Evolutionary conservation across 2,329 filamentous ascomycete species (phyloP).

Genomic region (Ophiocordyceps sinensis): DNA sequence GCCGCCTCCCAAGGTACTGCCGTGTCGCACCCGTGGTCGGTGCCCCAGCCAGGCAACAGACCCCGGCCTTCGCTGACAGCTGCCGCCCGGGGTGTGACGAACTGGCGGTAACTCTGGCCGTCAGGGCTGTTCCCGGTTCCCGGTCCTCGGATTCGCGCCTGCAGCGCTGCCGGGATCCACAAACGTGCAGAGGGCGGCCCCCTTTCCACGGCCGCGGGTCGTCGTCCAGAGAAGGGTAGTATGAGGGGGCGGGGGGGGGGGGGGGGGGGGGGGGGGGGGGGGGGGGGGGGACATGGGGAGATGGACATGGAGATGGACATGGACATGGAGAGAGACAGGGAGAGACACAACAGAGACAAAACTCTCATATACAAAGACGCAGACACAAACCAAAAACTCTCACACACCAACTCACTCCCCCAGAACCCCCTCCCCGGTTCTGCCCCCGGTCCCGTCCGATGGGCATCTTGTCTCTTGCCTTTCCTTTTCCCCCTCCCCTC

Average conservation of each 20-base stretch:
- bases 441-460: background rate
- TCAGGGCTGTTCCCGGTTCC: background rate
- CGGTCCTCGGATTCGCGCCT: conserved; percentile 1
- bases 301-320: too few species aligned
- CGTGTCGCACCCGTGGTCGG: background rate
- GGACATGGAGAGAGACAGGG: background rate
- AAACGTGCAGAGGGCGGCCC: background rate
- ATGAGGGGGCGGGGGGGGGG: too few species aligned
- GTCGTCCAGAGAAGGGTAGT: too few species aligned
- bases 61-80: background rate
- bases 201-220: too few species aligned
- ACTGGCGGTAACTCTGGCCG: background rate
- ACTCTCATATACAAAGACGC: too few species aligned
- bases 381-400: background rate
- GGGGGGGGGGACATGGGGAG: too few species aligned
- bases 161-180: background rate
- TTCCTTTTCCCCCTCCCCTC: background rate
- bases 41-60: background rate
- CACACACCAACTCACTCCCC: background rate
- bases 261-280: too few species aligned
- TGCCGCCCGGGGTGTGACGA: background rate
- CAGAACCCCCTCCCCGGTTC: background rate
- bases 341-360: background rate
- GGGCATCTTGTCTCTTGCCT: background rate
- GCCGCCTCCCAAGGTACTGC: too few species aligned